Evolutionary conservation across 1,284 basidiomycete genomes (phyloP), one percentile per base, ranked within the genome.

Genomic region (Ustilago curta): DNA sequence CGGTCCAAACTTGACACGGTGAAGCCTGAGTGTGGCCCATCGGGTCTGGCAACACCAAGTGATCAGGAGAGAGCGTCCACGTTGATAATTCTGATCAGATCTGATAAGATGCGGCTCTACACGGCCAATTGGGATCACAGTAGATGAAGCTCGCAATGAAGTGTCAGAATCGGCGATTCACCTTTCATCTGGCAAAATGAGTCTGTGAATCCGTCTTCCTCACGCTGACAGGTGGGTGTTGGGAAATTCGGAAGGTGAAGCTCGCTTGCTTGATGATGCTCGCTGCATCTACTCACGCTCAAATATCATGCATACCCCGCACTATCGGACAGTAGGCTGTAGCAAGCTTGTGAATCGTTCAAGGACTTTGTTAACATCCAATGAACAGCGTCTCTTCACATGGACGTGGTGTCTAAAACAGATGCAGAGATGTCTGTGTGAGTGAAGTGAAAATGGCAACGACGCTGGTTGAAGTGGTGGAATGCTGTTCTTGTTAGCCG

Each of bases 211-310:
- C 6, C 27, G 25, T 5, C 35, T 37, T 37, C 12, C 12, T 16
- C 35, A 37, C 35, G 35, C 6, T 37, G 35, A 37, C 35, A 37
- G 25, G 27, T 31, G 31, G 31, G 42, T 55, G 53, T 55, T 55
- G 40, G 53, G 21, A 55, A 49, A 43, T 54, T 57, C 64, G 64
- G 64, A 66, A 37, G 4, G 32, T 66, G 51, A 56, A 66, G 64
- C 64, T 66, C 64, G 64, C 64, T 66, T 59, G 64, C 64, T 66
- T 59, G 45, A 35, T 39, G 23, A 16, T 37, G 14, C 14, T 37
- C 35, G 35, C 35, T 16, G 11, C 35, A 37, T 16, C 14, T n/a
- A 54, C 37, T 53, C 43, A 61, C 50, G 51, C 32, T 54, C 45
- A 7, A 58, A 40, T 23, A 18, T 40, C 47, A 35, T 23, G 23